Evolutionary conservation across 75 land plant species (phyloP).

Genomic region (Chamaecyparis obtusa): DNA sequence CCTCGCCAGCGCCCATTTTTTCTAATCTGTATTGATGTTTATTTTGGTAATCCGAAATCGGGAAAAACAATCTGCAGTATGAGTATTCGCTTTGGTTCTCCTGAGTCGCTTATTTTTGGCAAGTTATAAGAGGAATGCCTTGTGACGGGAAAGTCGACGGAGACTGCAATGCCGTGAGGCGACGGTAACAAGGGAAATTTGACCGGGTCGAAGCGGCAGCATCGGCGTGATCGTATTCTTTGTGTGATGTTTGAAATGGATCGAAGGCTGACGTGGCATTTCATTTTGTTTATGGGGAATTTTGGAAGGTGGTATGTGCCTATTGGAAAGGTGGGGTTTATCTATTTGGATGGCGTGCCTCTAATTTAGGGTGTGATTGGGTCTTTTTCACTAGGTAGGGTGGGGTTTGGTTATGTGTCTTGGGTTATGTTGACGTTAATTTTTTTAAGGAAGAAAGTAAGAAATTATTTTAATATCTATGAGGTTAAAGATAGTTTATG

Average conservation of each 20-base stretch:
- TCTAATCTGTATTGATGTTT: not conserved
- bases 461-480: too few species aligned
- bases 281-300: not conserved
- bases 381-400: too few species aligned
- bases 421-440: too few species aligned
- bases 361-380: not conserved
- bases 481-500: too few species aligned
- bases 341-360: not conserved
- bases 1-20: slow-evolving; percentile 15
- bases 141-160: not conserved
- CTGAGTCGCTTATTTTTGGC: not conserved
- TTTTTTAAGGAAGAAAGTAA: too few species aligned
- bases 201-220: not conserved
- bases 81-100: not conserved
- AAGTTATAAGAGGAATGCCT: not conserved
- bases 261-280: not conserved
- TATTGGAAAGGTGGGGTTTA: not conserved
- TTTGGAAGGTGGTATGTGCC: not conserved
- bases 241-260: too few species aligned
- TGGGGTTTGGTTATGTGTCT: too few species aligned
- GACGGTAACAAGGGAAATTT: too few species aligned
- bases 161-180: not conserved
- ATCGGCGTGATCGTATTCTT: too few species aligned
- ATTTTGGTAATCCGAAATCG: not conserved
- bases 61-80: not conserved